Evolutionary conservation across 148 eudicot species (phyloP).

Genomic region (Heliosperma pusillum): DNA sequence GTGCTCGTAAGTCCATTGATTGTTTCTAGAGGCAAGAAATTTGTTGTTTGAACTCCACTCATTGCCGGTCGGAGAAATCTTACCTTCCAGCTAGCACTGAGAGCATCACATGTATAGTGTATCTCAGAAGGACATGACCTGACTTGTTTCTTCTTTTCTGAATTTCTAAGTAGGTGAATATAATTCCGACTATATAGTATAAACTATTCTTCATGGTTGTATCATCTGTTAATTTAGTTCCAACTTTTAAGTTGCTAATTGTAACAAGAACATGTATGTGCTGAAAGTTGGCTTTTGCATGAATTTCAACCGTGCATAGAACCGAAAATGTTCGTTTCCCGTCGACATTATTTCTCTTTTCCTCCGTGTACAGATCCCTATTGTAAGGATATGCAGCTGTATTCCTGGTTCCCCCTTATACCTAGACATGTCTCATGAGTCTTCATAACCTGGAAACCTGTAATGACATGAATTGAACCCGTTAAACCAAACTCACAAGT

Average conservation of each 20-base stretch:
- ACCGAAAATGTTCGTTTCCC: background rate
- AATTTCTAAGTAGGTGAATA: constrained; percentile 16
- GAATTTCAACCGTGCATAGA: constrained; percentile 4
- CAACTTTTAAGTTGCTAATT: constrained; percentile 1
- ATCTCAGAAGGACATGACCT: constrained; percentile 8
- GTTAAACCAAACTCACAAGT: too few relatives aligned
- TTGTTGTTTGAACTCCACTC: background rate
- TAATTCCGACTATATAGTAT: constrained; percentile 17
- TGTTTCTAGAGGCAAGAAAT: constrained; percentile 23
- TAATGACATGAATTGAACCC: too few relatives aligned
- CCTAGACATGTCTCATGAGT: too few relatives aligned
- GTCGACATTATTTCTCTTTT: background rate
- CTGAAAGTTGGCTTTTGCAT: constrained; percentile 18
- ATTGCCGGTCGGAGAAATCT: constrained; percentile 10
- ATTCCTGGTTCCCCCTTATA: too few relatives aligned
- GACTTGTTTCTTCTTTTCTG: constrained; percentile 9
- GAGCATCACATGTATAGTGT: background rate
- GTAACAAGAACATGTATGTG: constrained; percentile 13
- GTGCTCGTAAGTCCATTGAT: constrained; percentile 42
- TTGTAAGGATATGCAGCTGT: too few relatives aligned
- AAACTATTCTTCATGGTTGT: constrained; percentile 26
- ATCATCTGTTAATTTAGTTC: constrained; percentile 5
- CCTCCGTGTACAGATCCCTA: too few relatives aligned
- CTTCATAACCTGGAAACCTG: too few relatives aligned
- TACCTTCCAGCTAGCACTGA: constrained; percentile 13